Evolutionary conservation across 768 basidiomycete genomes (phyloP).

Genomic region (Russula olivacea): DNA sequence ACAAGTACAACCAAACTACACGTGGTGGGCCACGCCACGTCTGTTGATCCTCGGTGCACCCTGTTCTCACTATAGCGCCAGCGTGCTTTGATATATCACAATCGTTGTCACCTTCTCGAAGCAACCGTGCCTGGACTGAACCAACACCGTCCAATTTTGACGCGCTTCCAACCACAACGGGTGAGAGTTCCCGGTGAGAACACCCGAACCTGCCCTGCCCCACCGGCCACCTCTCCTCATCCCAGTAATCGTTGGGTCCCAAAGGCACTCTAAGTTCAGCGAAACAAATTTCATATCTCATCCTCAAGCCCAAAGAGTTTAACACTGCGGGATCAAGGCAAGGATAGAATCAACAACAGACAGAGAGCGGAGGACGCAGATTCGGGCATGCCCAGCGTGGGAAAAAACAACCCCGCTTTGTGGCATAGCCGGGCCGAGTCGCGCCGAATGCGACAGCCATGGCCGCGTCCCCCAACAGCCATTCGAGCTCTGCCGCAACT

Average conservation of each 20-base stretch:
- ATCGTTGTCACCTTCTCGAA: constrained; percentile 10
- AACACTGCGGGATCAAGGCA: neutral
- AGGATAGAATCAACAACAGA: neutral
- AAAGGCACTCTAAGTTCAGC: neutral
- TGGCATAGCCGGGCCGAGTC: constrained; percentile 5
- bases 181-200: neutral
- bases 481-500: constrained; percentile 12
- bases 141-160: neutral
- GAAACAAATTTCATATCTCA: neutral
- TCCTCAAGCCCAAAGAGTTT: neutral
- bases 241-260: neutral
- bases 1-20: neutral
- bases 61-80: constrained; percentile 3
- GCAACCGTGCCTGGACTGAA: neutral
- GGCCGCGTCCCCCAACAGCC: constrained; percentile 18
- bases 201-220: neutral
- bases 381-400: neutral
- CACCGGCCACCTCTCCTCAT: neutral
- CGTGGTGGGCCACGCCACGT: neutral
- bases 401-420: neutral
- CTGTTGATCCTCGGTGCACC: constrained; percentile 7
- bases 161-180: neutral
- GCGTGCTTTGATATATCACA: neutral
- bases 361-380: no score
- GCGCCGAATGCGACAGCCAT: neutral